phyloP scores from a whole-genome alignment of 2,329 filamentous ascomycete species.

The Lasiodiplodia citricola region DNA sequence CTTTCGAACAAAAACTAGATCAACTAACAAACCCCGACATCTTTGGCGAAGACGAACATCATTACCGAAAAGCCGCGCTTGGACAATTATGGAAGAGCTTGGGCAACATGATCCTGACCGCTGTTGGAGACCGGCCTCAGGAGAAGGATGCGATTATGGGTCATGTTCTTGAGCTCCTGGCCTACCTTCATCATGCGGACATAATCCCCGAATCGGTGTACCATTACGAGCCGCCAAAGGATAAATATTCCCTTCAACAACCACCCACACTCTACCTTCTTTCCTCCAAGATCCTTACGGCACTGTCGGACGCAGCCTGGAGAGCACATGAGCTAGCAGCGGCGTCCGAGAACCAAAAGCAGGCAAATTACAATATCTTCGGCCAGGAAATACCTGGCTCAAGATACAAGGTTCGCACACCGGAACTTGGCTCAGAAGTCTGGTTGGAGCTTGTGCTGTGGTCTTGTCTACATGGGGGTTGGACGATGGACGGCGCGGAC shows the following conservation, averaged over 20 bases:
- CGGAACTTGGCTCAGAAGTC: slow-evolving; percentile 51
- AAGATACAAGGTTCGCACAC: slow-evolving; percentile 47
- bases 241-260: slow-evolving; percentile 48
- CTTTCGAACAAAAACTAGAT: not conserved
- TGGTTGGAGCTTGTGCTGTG: slow-evolving; percentile 60
- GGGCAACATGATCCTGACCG: slow-evolving; percentile 51
- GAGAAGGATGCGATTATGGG: slow-evolving; percentile 43
- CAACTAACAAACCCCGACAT: not conserved
- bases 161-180: slow-evolving; percentile 54
- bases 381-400: slow-evolving; percentile 52
- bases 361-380: slow-evolving; percentile 45
- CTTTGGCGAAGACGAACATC: not conserved
- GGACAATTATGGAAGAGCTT: slow-evolving; percentile 55
- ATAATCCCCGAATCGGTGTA: slow-evolving; percentile 55
- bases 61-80: slow-evolving; percentile 34
- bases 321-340: slow-evolving; percentile 49
- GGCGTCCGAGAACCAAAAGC: slow-evolving; percentile 36
- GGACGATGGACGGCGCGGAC: slow-evolving; percentile 49
- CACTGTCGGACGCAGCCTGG: slow-evolving; percentile 58
- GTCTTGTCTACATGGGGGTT: slow-evolving; percentile 57
- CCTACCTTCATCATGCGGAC: slow-evolving; percentile 53
- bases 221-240: slow-evolving; percentile 41
- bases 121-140: slow-evolving; percentile 33
- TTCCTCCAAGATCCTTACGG: slow-evolving; percentile 54
- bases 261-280: slow-evolving; percentile 55